Evolutionary conservation across 768 basidiomycete species (phyloP), one percentile per base, ranked within the genome.

Genomic region (Boletus subparvulus): DNA sequence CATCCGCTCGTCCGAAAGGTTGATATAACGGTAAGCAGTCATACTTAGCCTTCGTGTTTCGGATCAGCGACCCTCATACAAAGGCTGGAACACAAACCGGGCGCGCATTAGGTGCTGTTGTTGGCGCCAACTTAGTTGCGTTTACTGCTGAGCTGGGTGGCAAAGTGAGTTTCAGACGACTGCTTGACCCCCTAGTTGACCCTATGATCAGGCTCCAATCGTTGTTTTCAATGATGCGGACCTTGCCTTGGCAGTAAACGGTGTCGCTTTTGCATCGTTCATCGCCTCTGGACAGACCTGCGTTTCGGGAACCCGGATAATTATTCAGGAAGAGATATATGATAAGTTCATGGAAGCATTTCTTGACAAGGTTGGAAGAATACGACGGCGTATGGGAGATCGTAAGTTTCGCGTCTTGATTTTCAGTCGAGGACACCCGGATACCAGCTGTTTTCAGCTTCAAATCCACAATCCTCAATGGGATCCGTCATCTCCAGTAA

Each of bases 281-380:
- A 76, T 94, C 48, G 92, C 92, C 1, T 91, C 90, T 24, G 92
- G 92, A 4, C 92, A 94, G 74, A 93, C 92, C 10, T 93, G 92
- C 56, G 87, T 94, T n/a, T 93, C 92, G 2, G 92, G 90, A n/a
- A 86, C 90, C 13, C 82, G 92, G n/a, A 75, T 94, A 19, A 76
- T 93, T 6, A 73, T 94, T 8, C 90, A 93, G 54, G 81, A 84
- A 42, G 68, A 71, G 10, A 78, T 93, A 45, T 92, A 90, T 60
- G 81, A 89, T 44, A 69, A 72, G 3, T 93, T 94, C 70, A 78
- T 92, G 76, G 63, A 69, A 8, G 67, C 65, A 17, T 85, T 92
- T 68, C 63, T 90, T 12, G 71, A 78, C 51, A 93, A 93, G 66
- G 77, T 83, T 2, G 71, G 78, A 55, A 78, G 76, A 57, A 88